A percentile compares a stretch with the other conserved stretches of the same genome.
Conservation (phyloP, 805 yeast genomes). For the Zygoascus ofunaensis region DNA sequence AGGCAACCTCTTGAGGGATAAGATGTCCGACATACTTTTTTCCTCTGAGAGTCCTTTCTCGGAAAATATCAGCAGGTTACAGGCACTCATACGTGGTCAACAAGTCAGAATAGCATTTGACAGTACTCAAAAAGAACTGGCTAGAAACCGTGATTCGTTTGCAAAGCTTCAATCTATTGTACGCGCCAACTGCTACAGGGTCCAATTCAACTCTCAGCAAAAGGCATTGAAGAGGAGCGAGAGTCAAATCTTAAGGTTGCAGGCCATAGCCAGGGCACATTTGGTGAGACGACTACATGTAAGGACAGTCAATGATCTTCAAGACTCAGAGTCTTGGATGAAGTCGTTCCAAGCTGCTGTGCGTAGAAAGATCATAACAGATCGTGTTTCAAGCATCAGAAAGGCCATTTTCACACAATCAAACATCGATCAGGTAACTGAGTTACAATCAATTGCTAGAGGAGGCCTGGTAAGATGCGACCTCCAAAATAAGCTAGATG, state of each 20-base stretch:
- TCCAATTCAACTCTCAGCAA: conserved; percentile 19
- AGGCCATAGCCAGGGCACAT: conserved; percentile 56
- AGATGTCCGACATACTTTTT: not conserved
- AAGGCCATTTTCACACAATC: conserved; percentile 28
- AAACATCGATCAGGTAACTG: conserved; percentile 6
- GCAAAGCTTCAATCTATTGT: conserved; percentile 46
- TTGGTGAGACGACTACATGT: conserved; percentile 39
- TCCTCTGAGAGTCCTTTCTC: not conserved
- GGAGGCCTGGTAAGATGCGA: conserved; percentile 14
- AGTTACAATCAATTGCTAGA: conserved; percentile 23
- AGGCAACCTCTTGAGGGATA: conserved; percentile 15
- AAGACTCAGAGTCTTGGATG: conserved; percentile 15
- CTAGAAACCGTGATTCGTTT: conserved; percentile 14
- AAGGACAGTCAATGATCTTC: conserved; percentile 7
- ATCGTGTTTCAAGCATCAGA: conserved; percentile 42
- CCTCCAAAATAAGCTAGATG: conserved; percentile 5
- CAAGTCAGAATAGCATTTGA: not conserved
- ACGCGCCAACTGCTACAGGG: conserved; percentile 57
- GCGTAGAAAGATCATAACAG: conserved; percentile 35
- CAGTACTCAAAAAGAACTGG: not conserved
- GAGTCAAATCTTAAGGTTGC: conserved; percentile 34
- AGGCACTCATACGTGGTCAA: not conserved
- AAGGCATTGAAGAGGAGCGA: not conserved
- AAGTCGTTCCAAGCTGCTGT: conserved; percentile 22
- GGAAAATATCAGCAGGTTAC: not conserved